Conservation (phyloP, 345 rosid genomes). For the Combretum micranthum region DNA sequence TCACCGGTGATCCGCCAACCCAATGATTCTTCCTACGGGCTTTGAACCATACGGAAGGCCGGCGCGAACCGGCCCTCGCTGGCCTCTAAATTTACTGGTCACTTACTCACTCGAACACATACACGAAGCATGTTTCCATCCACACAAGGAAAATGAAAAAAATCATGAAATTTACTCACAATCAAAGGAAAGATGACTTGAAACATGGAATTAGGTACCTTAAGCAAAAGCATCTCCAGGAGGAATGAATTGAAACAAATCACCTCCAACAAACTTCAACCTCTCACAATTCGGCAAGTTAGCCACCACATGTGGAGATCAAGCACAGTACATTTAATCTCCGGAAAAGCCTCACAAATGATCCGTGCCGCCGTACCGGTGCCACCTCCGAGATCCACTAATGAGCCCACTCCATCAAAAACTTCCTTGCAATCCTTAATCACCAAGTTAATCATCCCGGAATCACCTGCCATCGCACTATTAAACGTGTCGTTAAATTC, state of each 20-base stretch:
- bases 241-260: constrained; percentile 39
- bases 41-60: no score
- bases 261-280: constrained; percentile 37
- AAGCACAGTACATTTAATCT: constrained; percentile 31
- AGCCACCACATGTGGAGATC: constrained; percentile 39
- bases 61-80: no score
- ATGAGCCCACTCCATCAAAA: constrained; percentile 29
- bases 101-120: no score
- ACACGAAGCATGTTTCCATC: no score
- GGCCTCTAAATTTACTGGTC: no score
- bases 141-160: no score
- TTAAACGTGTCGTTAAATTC: constrained; percentile 19
- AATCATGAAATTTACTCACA: neutral
- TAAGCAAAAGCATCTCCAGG: constrained; percentile 33
- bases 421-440: constrained; percentile 23
- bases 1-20: no score
- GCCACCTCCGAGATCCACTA: constrained; percentile 49
- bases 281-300: constrained; percentile 11
- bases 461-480: constrained; percentile 37
- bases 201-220: no score
- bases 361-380: constrained; percentile 29
- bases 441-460: constrained; percentile 24
- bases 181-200: neutral
- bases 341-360: constrained; percentile 23
- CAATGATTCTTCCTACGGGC: no score